Evolutionary conservation across 192 early-diverging fungal species (phyloP).

Genomic region (Umbelopsis ramanniana): DNA sequence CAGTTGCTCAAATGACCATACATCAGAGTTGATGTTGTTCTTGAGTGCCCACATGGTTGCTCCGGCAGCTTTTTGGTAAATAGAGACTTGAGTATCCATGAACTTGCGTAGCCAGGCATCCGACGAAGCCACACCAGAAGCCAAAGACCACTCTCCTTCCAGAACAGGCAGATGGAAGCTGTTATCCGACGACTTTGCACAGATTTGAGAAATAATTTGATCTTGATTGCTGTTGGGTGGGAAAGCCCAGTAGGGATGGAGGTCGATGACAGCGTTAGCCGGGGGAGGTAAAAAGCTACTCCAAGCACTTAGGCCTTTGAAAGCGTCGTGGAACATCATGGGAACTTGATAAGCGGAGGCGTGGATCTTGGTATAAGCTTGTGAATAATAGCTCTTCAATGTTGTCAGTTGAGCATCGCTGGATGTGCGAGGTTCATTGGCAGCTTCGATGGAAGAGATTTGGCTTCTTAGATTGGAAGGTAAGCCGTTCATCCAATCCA

Average conservation of each 20-base stretch:
- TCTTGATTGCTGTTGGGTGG: not conserved
- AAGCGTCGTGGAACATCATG: constrained; percentile 53
- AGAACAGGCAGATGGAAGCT: constrained; percentile 37
- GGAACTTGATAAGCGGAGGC: constrained; percentile 33
- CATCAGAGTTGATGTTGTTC: constrained; percentile 34
- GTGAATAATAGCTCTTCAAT: constrained; percentile 44
- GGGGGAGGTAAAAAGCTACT: constrained; percentile 37
- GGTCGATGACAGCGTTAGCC: constrained; percentile 39
- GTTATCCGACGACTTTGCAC: not conserved
- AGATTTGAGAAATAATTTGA: constrained; percentile 28
- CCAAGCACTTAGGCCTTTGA: constrained; percentile 41
- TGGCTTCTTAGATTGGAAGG: constrained; percentile 13
- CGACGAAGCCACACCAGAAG: constrained; percentile 13
- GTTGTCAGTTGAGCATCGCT: constrained; percentile 28
- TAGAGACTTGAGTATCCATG: constrained; percentile 35
- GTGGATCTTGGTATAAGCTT: constrained; percentile 44
- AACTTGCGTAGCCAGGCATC: constrained; percentile 28
- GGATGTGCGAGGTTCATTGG: constrained; percentile 47
- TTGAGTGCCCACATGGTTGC: constrained; percentile 37
- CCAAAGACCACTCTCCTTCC: constrained; percentile 36
- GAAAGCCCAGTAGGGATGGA: constrained; percentile 40
- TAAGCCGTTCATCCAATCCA: constrained; percentile 51
- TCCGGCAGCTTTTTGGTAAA: constrained; percentile 26
- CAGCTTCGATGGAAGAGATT: constrained; percentile 32
- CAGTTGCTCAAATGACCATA: constrained; percentile 36